Evolutionary conservation across 1,284 basidiomycete species (phyloP), one percentile per base, ranked within the genome.

Genomic region (Erythrobasidium hasegawianum): DNA sequence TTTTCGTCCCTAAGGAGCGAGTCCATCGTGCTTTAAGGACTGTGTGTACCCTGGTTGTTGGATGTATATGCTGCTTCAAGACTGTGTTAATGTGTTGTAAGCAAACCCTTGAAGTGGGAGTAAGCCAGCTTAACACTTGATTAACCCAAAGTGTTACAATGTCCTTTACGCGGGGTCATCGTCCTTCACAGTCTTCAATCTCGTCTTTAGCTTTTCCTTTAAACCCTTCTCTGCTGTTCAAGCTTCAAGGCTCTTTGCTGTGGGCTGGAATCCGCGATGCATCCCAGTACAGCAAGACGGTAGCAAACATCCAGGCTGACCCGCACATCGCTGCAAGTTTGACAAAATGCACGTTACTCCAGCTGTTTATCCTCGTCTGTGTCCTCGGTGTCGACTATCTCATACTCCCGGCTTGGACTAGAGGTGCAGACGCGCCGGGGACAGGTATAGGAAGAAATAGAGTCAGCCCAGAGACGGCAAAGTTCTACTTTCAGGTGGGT

Each of bases 401-500:
- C 18, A 38, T 65, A 10, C 62, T 65, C 29, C 62, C 62, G n/a
- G 56, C 62, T 0, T 65, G 62, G 62, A 65, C 62, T 29, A 40
- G 62, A 41, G 62, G 55, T 29, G 29, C 55, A 10, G 56, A 22
- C 27, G 49, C 49, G 20, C 53, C 52, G 54, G 54, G 5, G 18
- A 58, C 40, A n/a, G n/a, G 24, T 43, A 20, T 16, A 59, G 57
- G 62, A 40, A 49, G 56, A 26, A 26, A 29, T 33, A 29, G 62
- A 20, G 38, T 65, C 26, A 58, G 41, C 38, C 50, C 53, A 26
- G 62, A 65, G 22, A 50, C 53, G 54, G 62, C 62, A 22, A 55
- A 52, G 16, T 65, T 65, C 43, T 65, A 65, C 47, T 65, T 65
- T 40, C 62, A 65, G 56, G 62, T 65, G 14, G 4, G 55, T 52